phyloP scores from a whole-genome alignment of 2,329 filamentous ascomycete genomes.

The Botrytis galanthina region DNA sequence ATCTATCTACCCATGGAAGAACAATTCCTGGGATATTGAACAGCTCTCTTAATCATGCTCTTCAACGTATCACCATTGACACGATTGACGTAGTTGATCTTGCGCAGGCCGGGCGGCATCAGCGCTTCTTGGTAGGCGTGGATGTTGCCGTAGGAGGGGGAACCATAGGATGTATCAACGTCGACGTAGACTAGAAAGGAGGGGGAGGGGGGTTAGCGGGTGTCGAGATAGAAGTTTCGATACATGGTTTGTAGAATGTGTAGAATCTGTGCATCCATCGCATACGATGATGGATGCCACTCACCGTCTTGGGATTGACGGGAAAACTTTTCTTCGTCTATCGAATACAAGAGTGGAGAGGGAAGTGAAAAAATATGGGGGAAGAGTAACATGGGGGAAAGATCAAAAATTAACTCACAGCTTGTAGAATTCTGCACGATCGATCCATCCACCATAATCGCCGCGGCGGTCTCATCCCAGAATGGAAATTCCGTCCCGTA shows the following conservation, averaged over 20 bases:
- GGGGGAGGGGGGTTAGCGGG: neutral
- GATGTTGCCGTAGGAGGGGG: slow-evolving; percentile 44
- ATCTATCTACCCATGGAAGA: slow-evolving; percentile 7
- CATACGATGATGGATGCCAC: no score
- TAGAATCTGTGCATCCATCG: no score
- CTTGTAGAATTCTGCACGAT: slow-evolving; percentile 42
- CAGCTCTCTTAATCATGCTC: slow-evolving; percentile 41
- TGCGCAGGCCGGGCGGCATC: slow-evolving; percentile 40
- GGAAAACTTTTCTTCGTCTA: no score
- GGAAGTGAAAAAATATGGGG: no score
- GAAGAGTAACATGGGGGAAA: no score
- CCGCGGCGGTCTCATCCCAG: slow-evolving; percentile 48
- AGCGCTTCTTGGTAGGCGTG: slow-evolving; percentile 45
- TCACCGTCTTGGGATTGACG: no score
- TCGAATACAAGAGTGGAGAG: no score
- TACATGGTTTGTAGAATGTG: no score
- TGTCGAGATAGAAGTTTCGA: no score
- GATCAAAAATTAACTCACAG: slow-evolving; percentile 30
- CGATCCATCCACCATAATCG: slow-evolving; percentile 42
- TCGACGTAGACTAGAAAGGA: slow-evolving; percentile 41
- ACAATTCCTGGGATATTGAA: slow-evolving; percentile 31
- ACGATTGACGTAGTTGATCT: slow-evolving; percentile 43
- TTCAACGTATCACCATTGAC: slow-evolving; percentile 42
- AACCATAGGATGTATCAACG: slow-evolving; percentile 44
- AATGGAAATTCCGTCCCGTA: slow-evolving; percentile 45